Evolutionary conservation across 1,284 basidiomycete species (phyloP), one percentile per base, ranked within the genome.

Genomic region (Boletus hoseneyae): DNA sequence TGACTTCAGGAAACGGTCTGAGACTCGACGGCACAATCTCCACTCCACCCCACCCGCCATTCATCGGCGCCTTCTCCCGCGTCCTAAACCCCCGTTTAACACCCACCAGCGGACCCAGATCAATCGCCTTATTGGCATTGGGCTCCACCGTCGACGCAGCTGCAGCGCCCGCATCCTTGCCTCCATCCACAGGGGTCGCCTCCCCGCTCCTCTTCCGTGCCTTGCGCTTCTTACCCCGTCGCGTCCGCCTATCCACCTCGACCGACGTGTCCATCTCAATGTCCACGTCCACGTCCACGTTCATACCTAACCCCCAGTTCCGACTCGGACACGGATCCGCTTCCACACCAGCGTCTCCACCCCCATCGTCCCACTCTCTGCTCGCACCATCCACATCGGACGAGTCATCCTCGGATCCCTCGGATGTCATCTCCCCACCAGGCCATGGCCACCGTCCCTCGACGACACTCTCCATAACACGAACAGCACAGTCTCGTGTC

Each of bases 91-190:
- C 87, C 11, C 90, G 70, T 48, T 80, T 73, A 10, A 71, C 65
- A 13, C 88, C 89, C 1, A 92, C 70, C 23, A 91, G 66, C 3
- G 84, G 83, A 3, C 90, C 90, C 0, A 90, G 60, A 58, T 90
- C 82, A 0, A 76, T 52, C 2, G 58, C 48, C 16, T 57, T 55
- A 38, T 53, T 54, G 19, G 16, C 21, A 32, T 27, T 55, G 9
- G 25, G 37, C 11, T 53, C 50, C 25, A 16, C 2, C 16, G 30
- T 42, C 38, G 52, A 50, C 16, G 18, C 32, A 0, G 6, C 38
- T 19, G 32, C 18, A 42, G n/a, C 27, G 11, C 21, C 42, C 1
- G 35, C 23, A 18, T 48, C 43, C 13, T 27, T 50, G 11, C 48
- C 44, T 18, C 47, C 54, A 23, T 57, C 49, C 36, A 42, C 11